Evolutionary conservation across 2,329 filamentous ascomycete species (phyloP).

Genomic region (Trichophyton equinum): DNA sequence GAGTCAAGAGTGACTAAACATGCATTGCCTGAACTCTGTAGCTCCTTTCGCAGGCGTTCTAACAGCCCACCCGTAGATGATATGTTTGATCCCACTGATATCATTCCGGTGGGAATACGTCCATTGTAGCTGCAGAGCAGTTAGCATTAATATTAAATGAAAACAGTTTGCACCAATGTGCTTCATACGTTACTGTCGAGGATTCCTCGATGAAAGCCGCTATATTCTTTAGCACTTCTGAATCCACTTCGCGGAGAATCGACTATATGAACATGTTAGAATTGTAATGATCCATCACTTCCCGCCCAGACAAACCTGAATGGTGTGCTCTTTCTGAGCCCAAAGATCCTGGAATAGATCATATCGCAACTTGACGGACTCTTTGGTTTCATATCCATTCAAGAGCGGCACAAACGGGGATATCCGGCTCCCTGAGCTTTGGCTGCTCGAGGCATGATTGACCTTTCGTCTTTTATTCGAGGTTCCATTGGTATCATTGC

Average conservation of each 20-base stretch:
- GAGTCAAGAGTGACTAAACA: constrained; percentile 33
- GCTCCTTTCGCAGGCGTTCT: constrained; percentile 25
- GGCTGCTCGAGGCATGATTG: constrained; percentile 24
- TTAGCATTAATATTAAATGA: constrained; percentile 8
- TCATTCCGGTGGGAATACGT: constrained; percentile 30
- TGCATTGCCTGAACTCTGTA: constrained; percentile 22
- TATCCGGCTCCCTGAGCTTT: constrained; percentile 1
- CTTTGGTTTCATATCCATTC: constrained; percentile 25
- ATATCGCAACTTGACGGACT: constrained; percentile 25
- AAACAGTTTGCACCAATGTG: not conserved
- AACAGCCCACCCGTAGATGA: constrained; percentile 30
- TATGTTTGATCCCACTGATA: constrained; percentile 34
- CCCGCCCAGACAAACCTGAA: constrained; percentile 22
- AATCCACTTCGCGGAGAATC: constrained; percentile 30
- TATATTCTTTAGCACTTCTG: constrained; percentile 27
- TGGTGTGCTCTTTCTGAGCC: constrained; percentile 27
- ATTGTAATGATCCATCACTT: not conserved
- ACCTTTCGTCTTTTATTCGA: constrained; percentile 45
- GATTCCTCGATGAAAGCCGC: constrained; percentile 26
- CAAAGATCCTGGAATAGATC: constrained; percentile 29
- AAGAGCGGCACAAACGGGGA: constrained; percentile 29
- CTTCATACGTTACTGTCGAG: constrained; percentile 26
- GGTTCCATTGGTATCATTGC: constrained; percentile 31
- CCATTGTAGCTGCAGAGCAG: constrained; percentile 23
- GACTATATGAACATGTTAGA: constrained; percentile 7